phyloP scores from a whole-genome alignment of 2,329 filamentous ascomycete genomes.

The Botrytis cinerea region DNA sequence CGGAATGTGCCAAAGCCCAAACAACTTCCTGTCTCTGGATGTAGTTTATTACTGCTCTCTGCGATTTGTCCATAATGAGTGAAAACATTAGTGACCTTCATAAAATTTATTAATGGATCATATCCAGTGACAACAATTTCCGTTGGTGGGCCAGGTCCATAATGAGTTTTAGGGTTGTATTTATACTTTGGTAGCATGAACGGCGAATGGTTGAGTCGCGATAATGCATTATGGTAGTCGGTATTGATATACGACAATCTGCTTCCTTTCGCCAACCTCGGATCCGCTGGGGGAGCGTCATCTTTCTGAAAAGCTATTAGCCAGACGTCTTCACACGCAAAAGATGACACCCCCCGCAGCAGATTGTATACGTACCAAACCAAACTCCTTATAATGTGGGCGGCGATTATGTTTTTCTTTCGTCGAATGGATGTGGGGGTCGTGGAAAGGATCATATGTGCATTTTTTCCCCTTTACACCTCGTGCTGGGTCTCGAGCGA shows the following conservation, averaged over 20 bases:
- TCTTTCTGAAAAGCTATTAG: slow-evolving; percentile 72
- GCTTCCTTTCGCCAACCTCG: slow-evolving; percentile 73
- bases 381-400: slow-evolving; percentile 64
- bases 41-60: slow-evolving; percentile 89
- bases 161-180: slow-evolving; percentile 79
- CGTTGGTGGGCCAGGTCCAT: slow-evolving; percentile 84
- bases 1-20: slow-evolving; percentile 90
- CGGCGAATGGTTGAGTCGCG: slow-evolving; percentile 68
- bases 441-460: slow-evolving; percentile 57
- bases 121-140: slow-evolving; percentile 96
- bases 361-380: slow-evolving; percentile 60
- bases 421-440: slow-evolving; percentile 46
- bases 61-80: slow-evolving; percentile 83
- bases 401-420: slow-evolving; percentile 58
- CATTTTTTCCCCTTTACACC: slow-evolving; percentile 59
- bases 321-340: slow-evolving; percentile 50
- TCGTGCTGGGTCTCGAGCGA: slow-evolving; percentile 58
- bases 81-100: slow-evolving; percentile 75
- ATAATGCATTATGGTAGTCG: slow-evolving; percentile 69
- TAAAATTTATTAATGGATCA: slow-evolving; percentile 81
- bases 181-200: slow-evolving; percentile 81
- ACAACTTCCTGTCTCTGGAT: slow-evolving; percentile 91
- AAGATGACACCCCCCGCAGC: slow-evolving; percentile 62
- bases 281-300: slow-evolving; percentile 78
- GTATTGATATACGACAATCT: slow-evolving; percentile 67